These are phyloP conservation scores for Passiflora organensis DNA, from an alignment of 345 rosid species.

Conservation along the genomic window DNA sequence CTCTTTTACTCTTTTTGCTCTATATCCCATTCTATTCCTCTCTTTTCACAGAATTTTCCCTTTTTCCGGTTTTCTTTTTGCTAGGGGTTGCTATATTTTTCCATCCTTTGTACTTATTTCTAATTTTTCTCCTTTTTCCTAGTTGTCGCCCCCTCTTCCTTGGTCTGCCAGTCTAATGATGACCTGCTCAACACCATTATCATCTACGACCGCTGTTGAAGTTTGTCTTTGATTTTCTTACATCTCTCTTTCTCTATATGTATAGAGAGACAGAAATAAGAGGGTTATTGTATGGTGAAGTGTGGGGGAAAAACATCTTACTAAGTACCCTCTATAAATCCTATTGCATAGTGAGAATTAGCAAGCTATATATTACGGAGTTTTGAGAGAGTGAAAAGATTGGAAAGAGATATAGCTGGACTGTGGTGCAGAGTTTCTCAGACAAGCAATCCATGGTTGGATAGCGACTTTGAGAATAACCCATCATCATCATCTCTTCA, in stretches of 20 bases:
- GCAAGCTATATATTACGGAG: too few relatives aligned
- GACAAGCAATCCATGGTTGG: conserved; percentile 48
- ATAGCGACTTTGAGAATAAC: conserved; percentile 71
- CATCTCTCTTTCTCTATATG: neutral
- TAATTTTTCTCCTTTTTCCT: conserved; percentile 1
- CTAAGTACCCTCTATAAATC: conserved; percentile 16
- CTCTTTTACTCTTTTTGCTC: conserved; percentile 10
- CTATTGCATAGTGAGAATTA: too few relatives aligned
- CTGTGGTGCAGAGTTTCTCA: conserved; percentile 35
- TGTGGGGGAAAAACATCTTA: conserved; percentile 24
- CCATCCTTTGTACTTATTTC: neutral
- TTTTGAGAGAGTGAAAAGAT: conserved; percentile 8
- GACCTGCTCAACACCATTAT: conserved; percentile 39
- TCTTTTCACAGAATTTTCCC: conserved; percentile 16
- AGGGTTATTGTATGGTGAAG: conserved; percentile 23
- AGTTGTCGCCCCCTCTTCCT: conserved; percentile 20
- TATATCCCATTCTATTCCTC: conserved; percentile 3
- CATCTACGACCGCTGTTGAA: conserved; percentile 18
- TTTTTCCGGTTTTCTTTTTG: neutral
- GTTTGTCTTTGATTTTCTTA: conserved; percentile 11
- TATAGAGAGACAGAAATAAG: conserved; percentile 22
- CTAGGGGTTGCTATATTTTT: conserved; percentile 22
- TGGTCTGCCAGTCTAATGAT: conserved; percentile 65
- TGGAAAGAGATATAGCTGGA: conserved; percentile 34
- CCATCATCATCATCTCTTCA: conserved; percentile 61